phyloP scores from a whole-genome alignment of 2,329 filamentous ascomycete genomes.

The Helminthosporium solani region DNA sequence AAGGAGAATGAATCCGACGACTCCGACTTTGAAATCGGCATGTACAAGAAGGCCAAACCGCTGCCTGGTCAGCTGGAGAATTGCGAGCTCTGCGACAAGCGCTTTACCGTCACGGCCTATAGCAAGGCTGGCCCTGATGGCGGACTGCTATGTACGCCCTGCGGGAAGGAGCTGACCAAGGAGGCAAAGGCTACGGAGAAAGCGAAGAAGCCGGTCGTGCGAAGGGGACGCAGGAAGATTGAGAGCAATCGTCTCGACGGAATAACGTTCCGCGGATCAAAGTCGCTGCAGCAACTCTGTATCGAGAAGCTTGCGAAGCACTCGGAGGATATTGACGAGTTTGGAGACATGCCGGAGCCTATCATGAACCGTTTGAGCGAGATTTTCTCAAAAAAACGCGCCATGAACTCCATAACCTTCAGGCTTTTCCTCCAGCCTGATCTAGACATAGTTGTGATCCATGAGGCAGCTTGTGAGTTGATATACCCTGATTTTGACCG shows the following conservation, averaged over 20 bases:
- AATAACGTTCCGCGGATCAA: slow-evolving; percentile 62
- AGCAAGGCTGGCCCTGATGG: slow-evolving; percentile 79
- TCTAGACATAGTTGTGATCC: slow-evolving; percentile 57
- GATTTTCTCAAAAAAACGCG: slow-evolving; percentile 64
- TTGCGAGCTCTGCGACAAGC: slow-evolving; percentile 79
- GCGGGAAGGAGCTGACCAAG: slow-evolving; percentile 72
- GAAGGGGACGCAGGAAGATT: slow-evolving; percentile 68
- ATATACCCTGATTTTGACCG: background rate
- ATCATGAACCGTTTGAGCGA: slow-evolving; percentile 61
- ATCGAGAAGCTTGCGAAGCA: slow-evolving; percentile 65
- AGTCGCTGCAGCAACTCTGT: slow-evolving; percentile 66
- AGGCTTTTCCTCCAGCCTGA: slow-evolving; percentile 55
- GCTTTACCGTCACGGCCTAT: slow-evolving; percentile 91
- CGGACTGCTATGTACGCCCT: slow-evolving; percentile 80
- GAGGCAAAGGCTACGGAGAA: slow-evolving; percentile 63
- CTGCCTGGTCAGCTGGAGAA: slow-evolving; percentile 86
- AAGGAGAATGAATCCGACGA: slow-evolving; percentile 44
- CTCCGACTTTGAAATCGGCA: slow-evolving; percentile 50
- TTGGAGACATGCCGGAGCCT: slow-evolving; percentile 61
- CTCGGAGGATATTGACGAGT: slow-evolving; percentile 64
- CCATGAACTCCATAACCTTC: slow-evolving; percentile 54
- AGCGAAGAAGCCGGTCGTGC: slow-evolving; percentile 57
- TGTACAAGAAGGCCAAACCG: slow-evolving; percentile 59
- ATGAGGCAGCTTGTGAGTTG: slow-evolving; percentile 59
- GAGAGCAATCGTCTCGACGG: slow-evolving; percentile 87